A percentile compares a stretch with the other conserved stretches of the same genome.
Evolutionary conservation across 2,329 filamentous ascomycete species (phyloP).

Genomic region (Fusarium foetens): DNA sequence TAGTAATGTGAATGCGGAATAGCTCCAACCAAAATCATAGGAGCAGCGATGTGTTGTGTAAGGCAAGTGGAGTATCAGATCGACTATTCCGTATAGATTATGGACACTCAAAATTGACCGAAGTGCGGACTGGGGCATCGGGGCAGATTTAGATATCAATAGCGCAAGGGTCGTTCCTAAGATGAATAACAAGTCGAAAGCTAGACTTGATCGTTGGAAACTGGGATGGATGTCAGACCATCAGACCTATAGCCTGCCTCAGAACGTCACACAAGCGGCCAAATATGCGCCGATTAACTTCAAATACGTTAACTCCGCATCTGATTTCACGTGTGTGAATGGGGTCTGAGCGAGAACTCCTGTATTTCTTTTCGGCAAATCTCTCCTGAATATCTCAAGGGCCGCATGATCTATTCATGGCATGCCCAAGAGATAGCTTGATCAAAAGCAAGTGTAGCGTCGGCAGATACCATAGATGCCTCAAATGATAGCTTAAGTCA

Average conservation of each 20-base stretch:
- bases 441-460: background rate
- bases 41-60: background rate
- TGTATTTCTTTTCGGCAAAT: background rate
- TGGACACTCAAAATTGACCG: rapidly evolving
- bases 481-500: no score
- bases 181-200: background rate
- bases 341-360: background rate
- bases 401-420: background rate
- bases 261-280: background rate
- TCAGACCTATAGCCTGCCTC: background rate
- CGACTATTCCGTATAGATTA: no score
- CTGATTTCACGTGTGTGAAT: background rate
- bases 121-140: background rate
- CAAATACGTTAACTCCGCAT: rapidly evolving
- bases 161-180: rapidly evolving
- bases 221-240: background rate
- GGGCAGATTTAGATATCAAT: rapidly evolving
- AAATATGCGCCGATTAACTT: background rate
- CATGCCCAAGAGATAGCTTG: background rate
- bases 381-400: background rate
- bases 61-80: background rate
- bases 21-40: background rate
- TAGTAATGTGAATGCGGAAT: background rate
- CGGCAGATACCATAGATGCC: background rate
- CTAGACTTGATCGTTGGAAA: background rate